Conservation (phyloP, 2,329 filamentous ascomycete species). For the Cordyceps fumosorosea region DNA sequence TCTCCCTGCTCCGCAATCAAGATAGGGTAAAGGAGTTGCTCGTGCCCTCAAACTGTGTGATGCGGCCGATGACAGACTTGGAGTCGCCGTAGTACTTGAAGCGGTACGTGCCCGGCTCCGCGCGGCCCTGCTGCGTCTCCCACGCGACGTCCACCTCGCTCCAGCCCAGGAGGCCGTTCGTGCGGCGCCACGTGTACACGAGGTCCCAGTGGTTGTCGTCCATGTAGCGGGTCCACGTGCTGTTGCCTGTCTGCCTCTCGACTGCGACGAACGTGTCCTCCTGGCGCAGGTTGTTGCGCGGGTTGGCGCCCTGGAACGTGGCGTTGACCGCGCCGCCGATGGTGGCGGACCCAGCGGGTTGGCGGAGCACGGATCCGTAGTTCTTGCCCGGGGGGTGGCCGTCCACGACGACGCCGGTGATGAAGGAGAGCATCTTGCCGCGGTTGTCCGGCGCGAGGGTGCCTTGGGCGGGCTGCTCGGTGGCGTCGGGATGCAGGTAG, state of each 20-base stretch:
- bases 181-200: constrained; percentile 72
- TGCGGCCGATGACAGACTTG: constrained; percentile 56
- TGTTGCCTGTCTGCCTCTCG: constrained; percentile 48
- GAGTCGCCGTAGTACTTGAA: constrained; percentile 79
- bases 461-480: constrained; percentile 40
- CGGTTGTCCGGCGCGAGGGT: constrained; percentile 72
- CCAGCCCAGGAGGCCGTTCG: constrained; percentile 60
- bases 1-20: not conserved
- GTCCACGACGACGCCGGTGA: constrained; percentile 72
- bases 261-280: constrained; percentile 73
- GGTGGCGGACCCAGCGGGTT: constrained; percentile 47
- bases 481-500: constrained; percentile 32
- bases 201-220: constrained; percentile 80
- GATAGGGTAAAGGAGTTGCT: constrained; percentile 44
- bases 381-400: constrained; percentile 54
- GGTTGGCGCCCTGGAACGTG: constrained; percentile 80
- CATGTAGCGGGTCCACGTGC: constrained; percentile 57
- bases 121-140: constrained; percentile 48
- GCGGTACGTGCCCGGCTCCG: constrained; percentile 62
- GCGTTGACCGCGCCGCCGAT: constrained; percentile 57
- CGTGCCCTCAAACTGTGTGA: constrained; percentile 63
- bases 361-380: constrained; percentile 62
- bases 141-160: constrained; percentile 76
- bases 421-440: constrained; percentile 69
- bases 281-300: constrained; percentile 76